Evolutionary conservation across 441 rosid species (phyloP).

Genomic region (Theobroma grandiflorum): DNA sequence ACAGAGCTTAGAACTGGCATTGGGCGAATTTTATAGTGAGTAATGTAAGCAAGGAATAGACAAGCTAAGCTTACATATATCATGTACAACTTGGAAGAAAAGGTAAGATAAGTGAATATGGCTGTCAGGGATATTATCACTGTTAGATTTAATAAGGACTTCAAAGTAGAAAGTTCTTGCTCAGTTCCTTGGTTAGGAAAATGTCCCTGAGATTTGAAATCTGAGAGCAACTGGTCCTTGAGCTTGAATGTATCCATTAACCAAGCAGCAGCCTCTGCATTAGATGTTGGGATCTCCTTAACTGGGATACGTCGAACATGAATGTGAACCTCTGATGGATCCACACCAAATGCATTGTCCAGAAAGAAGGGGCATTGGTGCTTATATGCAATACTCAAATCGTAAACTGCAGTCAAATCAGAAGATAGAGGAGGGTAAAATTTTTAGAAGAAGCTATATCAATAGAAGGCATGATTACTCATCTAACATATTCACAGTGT

Average conservation of each 20-base stretch:
- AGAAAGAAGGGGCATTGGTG: constrained; percentile 77
- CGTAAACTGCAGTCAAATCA: constrained; percentile 77
- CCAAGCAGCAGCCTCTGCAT: constrained; percentile 69
- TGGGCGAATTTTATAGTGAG: constrained; percentile 62
- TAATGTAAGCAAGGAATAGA: constrained; percentile 63
- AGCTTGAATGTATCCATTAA: constrained; percentile 64
- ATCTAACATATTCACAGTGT: background rate
- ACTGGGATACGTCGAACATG: constrained; percentile 66
- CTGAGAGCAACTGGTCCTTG: constrained; percentile 75
- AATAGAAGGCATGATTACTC: constrained; percentile 6
- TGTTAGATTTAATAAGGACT: constrained; percentile 60
- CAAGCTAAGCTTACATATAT: constrained; percentile 72
- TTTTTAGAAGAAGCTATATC: constrained; percentile 11
- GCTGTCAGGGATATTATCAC: constrained; percentile 65
- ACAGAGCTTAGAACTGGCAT: constrained; percentile 43
- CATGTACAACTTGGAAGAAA: constrained; percentile 68
- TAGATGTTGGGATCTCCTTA: constrained; percentile 62
- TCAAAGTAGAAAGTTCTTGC: constrained; percentile 63
- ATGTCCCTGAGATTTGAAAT: constrained; percentile 69
- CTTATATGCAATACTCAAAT: constrained; percentile 89
- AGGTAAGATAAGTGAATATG: constrained; percentile 67
- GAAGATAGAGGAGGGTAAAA: background rate
- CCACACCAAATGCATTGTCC: constrained; percentile 89
- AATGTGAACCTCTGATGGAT: constrained; percentile 93
- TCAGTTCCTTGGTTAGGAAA: constrained; percentile 69